These are phyloP conservation scores for Tylopilus sp. DNA, from an alignment of 1,284 basidiomycete genomes.

Conservation along the genomic window DNA sequence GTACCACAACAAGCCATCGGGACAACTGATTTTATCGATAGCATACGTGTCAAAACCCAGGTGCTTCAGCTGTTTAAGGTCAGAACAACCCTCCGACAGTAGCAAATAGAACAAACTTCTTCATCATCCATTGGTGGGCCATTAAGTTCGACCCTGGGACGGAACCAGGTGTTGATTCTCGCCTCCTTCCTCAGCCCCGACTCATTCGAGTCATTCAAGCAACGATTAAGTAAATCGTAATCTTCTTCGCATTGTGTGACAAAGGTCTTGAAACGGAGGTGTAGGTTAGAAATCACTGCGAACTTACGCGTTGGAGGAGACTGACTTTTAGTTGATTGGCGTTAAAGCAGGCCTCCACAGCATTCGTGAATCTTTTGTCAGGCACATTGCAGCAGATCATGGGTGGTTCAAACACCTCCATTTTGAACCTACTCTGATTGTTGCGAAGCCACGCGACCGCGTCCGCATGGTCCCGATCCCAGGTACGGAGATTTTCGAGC, in stretches of 20 bases:
- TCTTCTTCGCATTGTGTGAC: constrained; percentile 85
- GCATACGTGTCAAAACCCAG: constrained; percentile 83
- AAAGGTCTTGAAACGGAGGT: constrained; percentile 58
- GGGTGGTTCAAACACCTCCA: constrained; percentile 84
- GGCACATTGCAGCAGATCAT: constrained; percentile 71
- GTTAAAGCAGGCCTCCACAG: constrained; percentile 76
- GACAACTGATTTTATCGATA: constrained; percentile 71
- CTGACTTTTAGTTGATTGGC: constrained; percentile 59
- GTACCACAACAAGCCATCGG: constrained; percentile 62
- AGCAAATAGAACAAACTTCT: constrained; percentile 43
- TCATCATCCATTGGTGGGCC: constrained; percentile 53
- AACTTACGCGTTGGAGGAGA: not conserved
- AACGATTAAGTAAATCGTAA: constrained; percentile 63
- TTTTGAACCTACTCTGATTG: constrained; percentile 68
- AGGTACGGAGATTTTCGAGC: constrained; percentile 46
- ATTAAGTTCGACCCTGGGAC: constrained; percentile 38
- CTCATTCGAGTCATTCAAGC: constrained; percentile 59
- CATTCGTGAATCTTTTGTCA: constrained; percentile 57
- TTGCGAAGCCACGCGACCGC: constrained; percentile 77
- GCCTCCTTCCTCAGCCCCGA: constrained; percentile 49
- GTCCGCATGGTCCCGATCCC: constrained; percentile 58
- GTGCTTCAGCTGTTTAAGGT: constrained; percentile 46
- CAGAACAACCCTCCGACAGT: not conserved
- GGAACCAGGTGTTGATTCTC: constrained; percentile 65
- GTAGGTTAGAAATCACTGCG: not conserved